Base-by-base conservation (phyloP, 805 yeast genomes). In the Sungouiozyma ichnusensis region DNA sequence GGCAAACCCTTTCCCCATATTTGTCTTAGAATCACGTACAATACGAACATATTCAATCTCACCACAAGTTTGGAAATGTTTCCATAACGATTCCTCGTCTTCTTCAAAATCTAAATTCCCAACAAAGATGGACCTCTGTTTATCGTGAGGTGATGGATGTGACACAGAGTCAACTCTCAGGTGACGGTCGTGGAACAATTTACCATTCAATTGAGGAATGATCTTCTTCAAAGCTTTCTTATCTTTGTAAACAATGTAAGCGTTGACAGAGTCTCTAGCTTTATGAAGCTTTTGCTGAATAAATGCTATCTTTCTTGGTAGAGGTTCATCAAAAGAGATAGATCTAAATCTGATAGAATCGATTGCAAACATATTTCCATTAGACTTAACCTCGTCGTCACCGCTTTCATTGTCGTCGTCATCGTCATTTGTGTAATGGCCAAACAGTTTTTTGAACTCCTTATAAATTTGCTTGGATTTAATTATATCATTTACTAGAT, bases 1-100 rank as follows among this genome's bases (percentile, higher is more conserved):
- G 4, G 95, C 98, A 66, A 92, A 88, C 4, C 99, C 99, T 66
- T 92, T 92, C 48, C 98, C 99, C 45, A 90, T 70, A 54, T 92
- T 90, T 17, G 97, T 90, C 66, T 85, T 85, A 15, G 94, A 66
- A 60, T 92, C 99, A 58, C 99, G 77, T 29, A 92, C 75, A 37
- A 92, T 74, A 62, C 99, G 76, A 27, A 92, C 96, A 48, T 83
- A 81, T 60, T 87, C 95, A 42, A 92, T 82, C 20, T 75, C 79
- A 20, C 85, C 85, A 48, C 79, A 69, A 2, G 54, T 62, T 46
- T 68, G 70, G 66, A 92, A 92, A 60, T 81, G 85, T 41, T 69
- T 72, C 94, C 95, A 92, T 31, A 92, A 68, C 29, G 77, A 72
- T 60, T 92, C 98, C 63, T 92, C 99, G 45, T 74, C 74, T 59